Percentiles rank a stretch among this genome's conserved stretches.
These are phyloP conservation scores for Barbarea vulgaris DNA, from an alignment of 345 rosid species.

Conservation along the genomic window DNA sequence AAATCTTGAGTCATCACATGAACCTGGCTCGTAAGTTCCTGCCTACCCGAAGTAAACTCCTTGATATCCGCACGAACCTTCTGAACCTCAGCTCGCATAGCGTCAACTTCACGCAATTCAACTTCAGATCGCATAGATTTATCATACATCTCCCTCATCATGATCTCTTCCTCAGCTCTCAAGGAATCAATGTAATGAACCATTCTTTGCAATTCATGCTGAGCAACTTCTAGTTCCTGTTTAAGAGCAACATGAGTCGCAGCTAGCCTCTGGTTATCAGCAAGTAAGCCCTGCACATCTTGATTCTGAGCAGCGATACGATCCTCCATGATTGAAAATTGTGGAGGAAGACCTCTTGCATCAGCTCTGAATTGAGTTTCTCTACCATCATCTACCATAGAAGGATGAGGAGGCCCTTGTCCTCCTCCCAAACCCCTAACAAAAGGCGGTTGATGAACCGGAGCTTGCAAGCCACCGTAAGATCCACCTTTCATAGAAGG, in stretches of 20 bases:
- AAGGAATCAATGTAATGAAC: slow-evolving; percentile 63
- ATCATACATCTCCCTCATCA: slow-evolving; percentile 85
- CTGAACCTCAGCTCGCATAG: slow-evolving; percentile 61
- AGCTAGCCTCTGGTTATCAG: slow-evolving; percentile 82
- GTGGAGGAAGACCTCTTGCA: slow-evolving; percentile 68
- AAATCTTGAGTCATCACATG: slow-evolving; percentile 75
- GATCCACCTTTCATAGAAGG: slow-evolving; percentile 49
- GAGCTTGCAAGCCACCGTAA: slow-evolving; percentile 55
- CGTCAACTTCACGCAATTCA: slow-evolving; percentile 72
- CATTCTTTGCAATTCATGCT: slow-evolving; percentile 76
- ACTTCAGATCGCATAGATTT: slow-evolving; percentile 63
- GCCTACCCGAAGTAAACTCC: slow-evolving; percentile 66
- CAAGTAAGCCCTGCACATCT: slow-evolving; percentile 85
- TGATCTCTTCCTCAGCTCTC: slow-evolving; percentile 73
- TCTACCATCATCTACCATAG: slow-evolving; percentile 63
- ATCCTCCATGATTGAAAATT: slow-evolving; percentile 69
- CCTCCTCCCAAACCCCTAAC: slow-evolving; percentile 63
- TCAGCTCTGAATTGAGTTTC: slow-evolving; percentile 63
- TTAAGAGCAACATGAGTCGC: slow-evolving; percentile 94
- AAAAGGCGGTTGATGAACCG: slow-evolving; percentile 54
- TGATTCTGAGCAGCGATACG: slow-evolving; percentile 78
- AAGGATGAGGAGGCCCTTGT: slow-evolving; percentile 51
- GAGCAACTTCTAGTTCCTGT: slow-evolving; percentile 88
- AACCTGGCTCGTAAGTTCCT: slow-evolving; percentile 71
- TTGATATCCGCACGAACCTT: slow-evolving; percentile 73